Evolutionary conservation across 1,139 yeast genomes (phyloP), one percentile per base, ranked within the genome.

Genomic region (Pichia terricola): DNA sequence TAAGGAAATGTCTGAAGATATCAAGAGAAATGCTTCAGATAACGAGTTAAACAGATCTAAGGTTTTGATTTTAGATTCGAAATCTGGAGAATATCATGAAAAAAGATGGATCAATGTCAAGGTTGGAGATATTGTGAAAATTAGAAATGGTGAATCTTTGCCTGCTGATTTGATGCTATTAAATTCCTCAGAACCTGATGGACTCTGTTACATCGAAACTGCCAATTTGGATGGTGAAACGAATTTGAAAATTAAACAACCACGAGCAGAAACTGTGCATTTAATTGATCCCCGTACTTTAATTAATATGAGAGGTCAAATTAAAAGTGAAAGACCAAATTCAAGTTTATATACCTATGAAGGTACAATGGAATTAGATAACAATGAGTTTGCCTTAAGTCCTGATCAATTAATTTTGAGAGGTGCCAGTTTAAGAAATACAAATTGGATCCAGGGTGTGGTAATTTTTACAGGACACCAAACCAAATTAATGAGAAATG

Each of bases 181-280:
- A 39, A 80, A 94, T 34, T 87, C 96, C 1, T 89, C 97, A 0
- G 99, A 94, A 61, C 98, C 99, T 0, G 97, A 91, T 64, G 99
- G 98, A 5, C 70, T 94, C 49, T 94, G 98, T 61, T 94, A 94
- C 57, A 87, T 91, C 47, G 99, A 94, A 65, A 94, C 99, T 1
- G 95, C 98, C 1, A 94, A 94, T 58, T 70, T 94, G 52, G 99
- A 94, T 62, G 99, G 99, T 48, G 99, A 94, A 62, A 94, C 99
- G 0, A 94, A 94, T 59, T 72, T 94, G 56, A 94, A 94, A 60
- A 91, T 94, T 57, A 94, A 94, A 58, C 97, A 94, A 61, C 79
- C 96, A 1, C 73, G 74, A 46, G 68, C 75, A 1, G 96, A 88
- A 57, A 91, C 98, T 0, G 73, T 88, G 1, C 70, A 74, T 51